Evolutionary conservation across 2,329 filamentous ascomycete genomes (phyloP).

Genomic region (Colletotrichum kahawae): DNA sequence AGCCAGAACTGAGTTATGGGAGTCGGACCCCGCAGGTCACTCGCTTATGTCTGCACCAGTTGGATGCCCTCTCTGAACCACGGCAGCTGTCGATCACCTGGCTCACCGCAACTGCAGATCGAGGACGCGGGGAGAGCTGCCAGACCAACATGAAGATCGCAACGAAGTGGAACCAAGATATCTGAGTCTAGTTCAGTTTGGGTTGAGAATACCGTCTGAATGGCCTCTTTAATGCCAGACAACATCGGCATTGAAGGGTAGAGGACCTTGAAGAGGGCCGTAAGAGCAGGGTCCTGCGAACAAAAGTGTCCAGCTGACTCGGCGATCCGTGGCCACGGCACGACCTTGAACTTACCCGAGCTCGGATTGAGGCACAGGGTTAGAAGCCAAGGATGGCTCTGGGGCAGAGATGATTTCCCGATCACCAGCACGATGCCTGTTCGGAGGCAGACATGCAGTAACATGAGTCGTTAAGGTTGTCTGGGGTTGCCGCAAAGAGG

Average conservation of each 20-base stretch:
- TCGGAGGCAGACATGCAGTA: background rate
- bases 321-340: background rate
- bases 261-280: background rate
- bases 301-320: background rate
- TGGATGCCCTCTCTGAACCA: background rate
- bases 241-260: background rate
- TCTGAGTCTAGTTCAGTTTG: background rate
- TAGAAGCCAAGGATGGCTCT: constrained; percentile 4
- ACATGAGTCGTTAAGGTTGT: constrained; percentile 18
- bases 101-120: constrained; percentile 7
- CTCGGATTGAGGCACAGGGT: background rate
- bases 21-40: background rate
- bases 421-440: background rate
- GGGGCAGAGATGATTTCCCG: background rate
- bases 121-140: background rate
- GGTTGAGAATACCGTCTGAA: background rate
- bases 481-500: constrained; percentile 4
- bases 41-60: background rate
- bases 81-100: background rate
- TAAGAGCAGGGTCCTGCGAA: background rate
- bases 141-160: background rate
- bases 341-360: background rate
- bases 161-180: background rate
- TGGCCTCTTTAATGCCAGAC: background rate
- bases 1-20: background rate